Evolutionary conservation across 2,329 filamentous ascomycete genomes (phyloP).

Genomic region (Colletotrichum tamarilloi): DNA sequence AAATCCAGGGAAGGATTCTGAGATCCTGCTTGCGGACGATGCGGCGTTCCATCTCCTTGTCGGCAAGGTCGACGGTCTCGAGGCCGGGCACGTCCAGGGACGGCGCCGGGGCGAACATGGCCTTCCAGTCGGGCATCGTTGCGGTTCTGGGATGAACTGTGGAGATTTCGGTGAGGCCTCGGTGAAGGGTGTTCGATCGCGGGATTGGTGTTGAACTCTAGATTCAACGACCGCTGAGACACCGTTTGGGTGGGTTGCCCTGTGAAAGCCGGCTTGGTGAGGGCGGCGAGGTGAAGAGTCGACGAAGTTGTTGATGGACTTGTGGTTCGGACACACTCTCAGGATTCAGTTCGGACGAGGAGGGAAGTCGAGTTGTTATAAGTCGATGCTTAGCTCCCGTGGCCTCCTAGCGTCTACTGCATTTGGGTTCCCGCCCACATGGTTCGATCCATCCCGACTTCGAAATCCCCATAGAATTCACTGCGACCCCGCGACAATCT

Average conservation of each 20-base stretch:
- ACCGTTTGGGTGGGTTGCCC: not conserved
- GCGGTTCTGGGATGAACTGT: not conserved
- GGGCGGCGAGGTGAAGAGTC: not conserved
- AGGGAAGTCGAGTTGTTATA: slow-evolving; percentile 11
- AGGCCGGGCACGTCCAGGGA: slow-evolving; percentile 47
- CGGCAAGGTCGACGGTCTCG: slow-evolving; percentile 47
- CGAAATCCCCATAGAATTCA: slow-evolving; percentile 12
- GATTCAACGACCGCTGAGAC: not conserved
- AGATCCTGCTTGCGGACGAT: slow-evolving; percentile 47
- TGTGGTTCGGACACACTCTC: not conserved
- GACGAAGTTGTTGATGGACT: not conserved
- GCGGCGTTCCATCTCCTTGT: slow-evolving; percentile 47
- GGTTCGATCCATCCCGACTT: slow-evolving; percentile 27
- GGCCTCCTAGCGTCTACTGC: not conserved
- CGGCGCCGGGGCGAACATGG: slow-evolving; percentile 37
- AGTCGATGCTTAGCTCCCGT: not conserved
- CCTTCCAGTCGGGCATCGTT: slow-evolving; percentile 37
- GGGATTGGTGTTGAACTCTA: not conserved
- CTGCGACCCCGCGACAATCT: slow-evolving; percentile 24
- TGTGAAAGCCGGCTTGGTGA: not conserved
- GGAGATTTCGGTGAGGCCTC: slow-evolving; percentile 7
- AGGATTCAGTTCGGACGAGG: not conserved
- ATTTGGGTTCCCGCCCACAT: slow-evolving; percentile 22
- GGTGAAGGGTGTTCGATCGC: not conserved
- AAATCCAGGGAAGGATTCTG: slow-evolving; percentile 47